These are phyloP conservation scores for Cyclotella cryptica DNA, from an alignment of 108 stramenopile species.

Conservation along the genomic window DNA sequence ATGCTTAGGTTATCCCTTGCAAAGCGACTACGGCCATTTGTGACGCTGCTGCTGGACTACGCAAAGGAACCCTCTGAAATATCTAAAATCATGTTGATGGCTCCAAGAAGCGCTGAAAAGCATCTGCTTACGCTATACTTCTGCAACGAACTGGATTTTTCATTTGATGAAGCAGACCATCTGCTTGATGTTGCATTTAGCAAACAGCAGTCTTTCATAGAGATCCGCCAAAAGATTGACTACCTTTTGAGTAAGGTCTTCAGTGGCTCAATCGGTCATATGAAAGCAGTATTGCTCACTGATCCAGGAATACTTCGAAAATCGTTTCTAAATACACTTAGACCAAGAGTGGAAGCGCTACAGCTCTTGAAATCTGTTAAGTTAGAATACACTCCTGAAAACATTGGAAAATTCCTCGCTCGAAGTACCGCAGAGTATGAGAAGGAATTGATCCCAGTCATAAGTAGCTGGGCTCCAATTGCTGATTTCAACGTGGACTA, in stretches of 20 bases:
- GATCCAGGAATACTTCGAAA: constrained; percentile 23
- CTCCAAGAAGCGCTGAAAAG: constrained; percentile 30
- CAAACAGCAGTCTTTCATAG: background rate
- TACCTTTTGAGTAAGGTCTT: constrained; percentile 41
- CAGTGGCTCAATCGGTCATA: constrained; percentile 15
- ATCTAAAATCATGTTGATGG: background rate
- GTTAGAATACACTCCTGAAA: constrained; percentile 26
- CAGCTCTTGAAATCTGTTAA: constrained; percentile 29
- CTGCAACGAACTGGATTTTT: constrained; percentile 23
- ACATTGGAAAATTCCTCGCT: constrained; percentile 24
- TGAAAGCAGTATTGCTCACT: constrained; percentile 26
- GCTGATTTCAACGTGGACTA: background rate
- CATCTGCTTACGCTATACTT: constrained; percentile 13
- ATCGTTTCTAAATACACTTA: constrained; percentile 23
- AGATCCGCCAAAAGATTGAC: constrained; percentile 13
- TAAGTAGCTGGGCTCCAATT: constrained; percentile 25
- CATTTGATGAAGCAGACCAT: constrained; percentile 16
- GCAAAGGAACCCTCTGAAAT: constrained; percentile 29
- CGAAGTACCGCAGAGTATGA: constrained; percentile 18
- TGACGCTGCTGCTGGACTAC: constrained; percentile 21
- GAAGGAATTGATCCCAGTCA: constrained; percentile 22
- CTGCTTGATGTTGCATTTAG: constrained; percentile 13
- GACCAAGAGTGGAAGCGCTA: constrained; percentile 19
- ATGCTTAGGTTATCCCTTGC: constrained; percentile 24
- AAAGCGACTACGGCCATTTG: constrained; percentile 23